Conservation (phyloP, 2,329 filamentous ascomycete species). For the Paecilomyces variotii region DNA sequence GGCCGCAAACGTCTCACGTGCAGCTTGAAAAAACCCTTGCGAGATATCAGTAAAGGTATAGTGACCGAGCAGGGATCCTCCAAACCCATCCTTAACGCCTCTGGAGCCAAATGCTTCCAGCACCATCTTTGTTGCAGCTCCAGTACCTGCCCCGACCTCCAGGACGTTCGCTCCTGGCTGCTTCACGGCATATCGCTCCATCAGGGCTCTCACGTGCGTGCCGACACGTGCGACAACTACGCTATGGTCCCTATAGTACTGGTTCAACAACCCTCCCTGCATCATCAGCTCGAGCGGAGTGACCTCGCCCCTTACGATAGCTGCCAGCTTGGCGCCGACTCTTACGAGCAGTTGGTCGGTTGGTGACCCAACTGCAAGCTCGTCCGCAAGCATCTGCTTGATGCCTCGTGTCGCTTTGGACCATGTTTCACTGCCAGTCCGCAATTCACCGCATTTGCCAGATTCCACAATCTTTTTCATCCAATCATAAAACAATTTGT, state of each 20-base stretch:
- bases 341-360: constrained; percentile 1
- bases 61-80: constrained; percentile 1
- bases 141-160: constrained; percentile 37
- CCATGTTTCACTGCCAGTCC: too few species aligned
- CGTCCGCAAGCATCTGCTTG: too few species aligned
- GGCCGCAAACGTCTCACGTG: constrained; percentile 3
- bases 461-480: too few species aligned
- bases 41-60: constrained; percentile 18
- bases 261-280: constrained; percentile 25
- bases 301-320: constrained; percentile 24
- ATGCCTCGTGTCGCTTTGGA: too few species aligned
- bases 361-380: too few species aligned
- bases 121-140: constrained; percentile 31
- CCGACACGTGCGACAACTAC: constrained; percentile 2
- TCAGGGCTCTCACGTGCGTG: constrained; percentile 15
- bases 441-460: too few species aligned
- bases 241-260: constrained; percentile 21
- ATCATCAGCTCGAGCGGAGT: constrained; percentile 32
- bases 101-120: constrained; percentile 20
- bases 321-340: constrained; percentile 26
- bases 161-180: constrained; percentile 6
- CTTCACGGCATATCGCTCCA: constrained; percentile 9
- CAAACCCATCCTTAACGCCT: not conserved
- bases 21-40: constrained; percentile 9
- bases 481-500: too few species aligned